Evolutionary conservation across 768 basidiomycete genomes (phyloP).

Genomic region (Russula griseocarnosa): DNA sequence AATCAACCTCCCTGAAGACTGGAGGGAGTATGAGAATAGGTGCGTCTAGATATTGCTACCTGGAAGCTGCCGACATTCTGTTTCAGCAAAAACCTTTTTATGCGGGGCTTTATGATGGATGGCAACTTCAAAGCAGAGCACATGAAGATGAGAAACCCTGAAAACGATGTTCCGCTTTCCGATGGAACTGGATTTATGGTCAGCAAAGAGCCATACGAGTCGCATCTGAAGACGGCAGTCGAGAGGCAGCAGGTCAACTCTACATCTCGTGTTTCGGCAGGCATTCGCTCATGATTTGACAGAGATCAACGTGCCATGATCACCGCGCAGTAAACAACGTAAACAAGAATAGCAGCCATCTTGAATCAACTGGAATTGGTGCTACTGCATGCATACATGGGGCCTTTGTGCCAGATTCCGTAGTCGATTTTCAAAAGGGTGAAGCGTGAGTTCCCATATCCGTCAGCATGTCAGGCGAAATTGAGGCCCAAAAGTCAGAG

Average conservation of each 20-base stretch:
- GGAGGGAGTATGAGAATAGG: too few relatives aligned
- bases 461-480: neutral
- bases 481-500: neutral
- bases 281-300: neutral
- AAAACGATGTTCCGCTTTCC: neutral
- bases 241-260: neutral
- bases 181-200: conserved; percentile 9
- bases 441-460: neutral
- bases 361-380: too few relatives aligned
- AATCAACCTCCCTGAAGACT: too few relatives aligned
- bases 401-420: too few relatives aligned
- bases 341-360: too few relatives aligned
- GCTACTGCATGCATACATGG: too few relatives aligned
- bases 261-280: neutral
- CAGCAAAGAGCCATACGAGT: neutral
- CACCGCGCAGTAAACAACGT: neutral
- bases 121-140: too few relatives aligned
- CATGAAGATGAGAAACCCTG: neutral
- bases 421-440: neutral
- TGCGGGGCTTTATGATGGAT: too few relatives aligned
- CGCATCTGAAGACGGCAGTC: neutral
- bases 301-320: conserved; percentile 7
- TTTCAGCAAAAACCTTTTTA: too few relatives aligned
- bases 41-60: too few relatives aligned
- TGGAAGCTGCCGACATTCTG: too few relatives aligned